A percentile compares a stretch with the other conserved stretches of the same genome.
These are phyloP conservation scores for Talaromyces sp. DNA, from an alignment of 2,329 filamentous ascomycete species.

Conservation along the genomic window DNA sequence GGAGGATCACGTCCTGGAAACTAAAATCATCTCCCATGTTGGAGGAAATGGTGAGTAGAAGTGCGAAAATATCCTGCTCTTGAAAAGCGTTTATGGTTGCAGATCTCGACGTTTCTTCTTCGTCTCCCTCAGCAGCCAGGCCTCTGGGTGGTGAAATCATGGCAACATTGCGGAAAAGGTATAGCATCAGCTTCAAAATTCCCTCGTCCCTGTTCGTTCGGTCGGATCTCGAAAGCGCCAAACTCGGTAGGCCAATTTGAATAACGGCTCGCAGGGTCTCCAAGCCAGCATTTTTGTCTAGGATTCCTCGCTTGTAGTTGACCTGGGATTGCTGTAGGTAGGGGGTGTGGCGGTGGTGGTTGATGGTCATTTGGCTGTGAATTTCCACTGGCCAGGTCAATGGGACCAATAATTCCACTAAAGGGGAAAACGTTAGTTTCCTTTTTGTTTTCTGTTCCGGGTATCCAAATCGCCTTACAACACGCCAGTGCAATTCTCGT, in stretches of 20 bases:
- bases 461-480: conserved; percentile 37
- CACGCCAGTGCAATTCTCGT: conserved; percentile 77
- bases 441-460: not conserved
- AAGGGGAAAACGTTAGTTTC: conserved; percentile 15
- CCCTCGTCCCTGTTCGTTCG: conserved; percentile 77
- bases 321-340: conserved; percentile 85
- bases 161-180: conserved; percentile 82
- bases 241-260: conserved; percentile 75
- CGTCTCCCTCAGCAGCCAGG: conserved; percentile 76
- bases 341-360: conserved; percentile 87
- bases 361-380: conserved; percentile 76
- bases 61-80: conserved; percentile 81
- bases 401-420: conserved; percentile 81
- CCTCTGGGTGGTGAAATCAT: conserved; percentile 73
- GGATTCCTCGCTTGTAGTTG: conserved; percentile 80
- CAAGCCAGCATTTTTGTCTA: conserved; percentile 70
- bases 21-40: conserved; percentile 93
- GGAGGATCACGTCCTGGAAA: conserved; percentile 78
- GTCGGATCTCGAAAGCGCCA: conserved; percentile 73
- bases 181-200: conserved; percentile 85
- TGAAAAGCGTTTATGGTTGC: conserved; percentile 85
- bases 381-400: conserved; percentile 92
- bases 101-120: conserved; percentile 82
- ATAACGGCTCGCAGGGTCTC: conserved; percentile 77
- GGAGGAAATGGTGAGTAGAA: conserved; percentile 80